These are phyloP conservation scores for Rhodotorula babjevae DNA, from an alignment of 768 basidiomycete species.

Conservation along the genomic window DNA sequence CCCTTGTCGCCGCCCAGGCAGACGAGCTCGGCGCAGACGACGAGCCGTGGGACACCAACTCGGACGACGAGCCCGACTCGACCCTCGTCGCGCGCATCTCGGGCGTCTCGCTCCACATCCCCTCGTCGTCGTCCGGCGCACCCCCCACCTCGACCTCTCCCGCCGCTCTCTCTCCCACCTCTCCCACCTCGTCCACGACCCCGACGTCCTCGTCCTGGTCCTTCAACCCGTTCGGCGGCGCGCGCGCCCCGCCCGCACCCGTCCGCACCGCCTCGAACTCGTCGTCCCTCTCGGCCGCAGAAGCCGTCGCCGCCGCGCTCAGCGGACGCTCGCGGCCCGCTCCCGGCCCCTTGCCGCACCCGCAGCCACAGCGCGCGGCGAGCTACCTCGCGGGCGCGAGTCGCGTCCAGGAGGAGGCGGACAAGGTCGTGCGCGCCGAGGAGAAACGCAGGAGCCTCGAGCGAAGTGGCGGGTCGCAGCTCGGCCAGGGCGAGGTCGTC, in stretches of 20 bases:
- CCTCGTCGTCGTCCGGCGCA: not conserved
- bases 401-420: slow-evolving; percentile 15
- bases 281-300: slow-evolving; percentile 1
- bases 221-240: not conserved
- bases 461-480: not conserved
- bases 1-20: not conserved
- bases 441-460: not conserved
- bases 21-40: slow-evolving; percentile 14
- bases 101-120: not conserved
- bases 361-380: not conserved
- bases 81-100: not conserved
- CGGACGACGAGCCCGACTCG: slow-evolving; percentile 22
- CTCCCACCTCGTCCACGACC: not conserved
- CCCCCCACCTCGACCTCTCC: not conserved
- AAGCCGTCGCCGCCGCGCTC: slow-evolving; percentile 16
- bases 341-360: not conserved
- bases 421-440: not conserved
- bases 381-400: slow-evolving; percentile 12
- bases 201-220: too few relatives aligned
- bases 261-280: not conserved
- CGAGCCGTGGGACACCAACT: slow-evolving; percentile 27
- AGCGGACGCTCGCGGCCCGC: not conserved
- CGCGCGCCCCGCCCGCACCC: not conserved
- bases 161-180: too few relatives aligned
- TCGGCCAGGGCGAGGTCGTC: too few relatives aligned